These are phyloP conservation scores for Oenanthe javanica DNA, from an alignment of 140 eudicot species.

Conservation along the genomic window DNA sequence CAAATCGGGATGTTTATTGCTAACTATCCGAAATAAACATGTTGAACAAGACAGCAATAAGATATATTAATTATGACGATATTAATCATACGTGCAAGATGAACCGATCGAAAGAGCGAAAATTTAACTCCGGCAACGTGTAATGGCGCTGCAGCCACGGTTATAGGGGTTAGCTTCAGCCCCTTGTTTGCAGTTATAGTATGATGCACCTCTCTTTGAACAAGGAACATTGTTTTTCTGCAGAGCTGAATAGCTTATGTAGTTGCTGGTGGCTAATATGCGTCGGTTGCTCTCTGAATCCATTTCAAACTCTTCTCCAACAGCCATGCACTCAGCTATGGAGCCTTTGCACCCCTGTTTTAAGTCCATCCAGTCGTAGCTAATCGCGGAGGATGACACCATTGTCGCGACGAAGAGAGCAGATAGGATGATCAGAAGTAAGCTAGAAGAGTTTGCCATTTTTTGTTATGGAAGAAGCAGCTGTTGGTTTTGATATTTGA, in stretches of 20 bases:
- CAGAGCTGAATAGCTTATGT: constrained; percentile 75
- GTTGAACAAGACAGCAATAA: background rate
- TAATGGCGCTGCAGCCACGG: constrained; percentile 78
- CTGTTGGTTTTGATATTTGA: background rate
- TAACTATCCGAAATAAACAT: background rate
- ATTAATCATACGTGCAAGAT: background rate
- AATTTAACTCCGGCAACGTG: constrained; percentile 60
- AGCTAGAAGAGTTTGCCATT: constrained; percentile 30
- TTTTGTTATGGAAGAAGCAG: background rate
- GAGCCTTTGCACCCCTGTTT: constrained; percentile 55
- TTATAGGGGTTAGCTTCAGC: constrained; percentile 87
- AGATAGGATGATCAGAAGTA: constrained; percentile 27
- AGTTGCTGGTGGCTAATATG: constrained; percentile 49
- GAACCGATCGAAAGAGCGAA: background rate
- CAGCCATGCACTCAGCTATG: constrained; percentile 72
- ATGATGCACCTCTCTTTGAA: constrained; percentile 73
- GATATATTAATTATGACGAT: background rate
- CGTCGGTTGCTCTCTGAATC: constrained; percentile 74
- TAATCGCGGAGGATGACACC: constrained; percentile 21
- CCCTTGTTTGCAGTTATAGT: constrained; percentile 77
- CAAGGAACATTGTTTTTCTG: constrained; percentile 73
- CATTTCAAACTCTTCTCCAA: constrained; percentile 52
- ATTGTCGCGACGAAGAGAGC: constrained; percentile 13
- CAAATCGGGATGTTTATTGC: background rate
- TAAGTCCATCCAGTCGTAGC: constrained; percentile 36